Percentiles rank a stretch among this genome's conserved stretches.
phyloP scores from a whole-genome alignment of 2,329 filamentous ascomycete species.

The Sarocladium strictum region DNA sequence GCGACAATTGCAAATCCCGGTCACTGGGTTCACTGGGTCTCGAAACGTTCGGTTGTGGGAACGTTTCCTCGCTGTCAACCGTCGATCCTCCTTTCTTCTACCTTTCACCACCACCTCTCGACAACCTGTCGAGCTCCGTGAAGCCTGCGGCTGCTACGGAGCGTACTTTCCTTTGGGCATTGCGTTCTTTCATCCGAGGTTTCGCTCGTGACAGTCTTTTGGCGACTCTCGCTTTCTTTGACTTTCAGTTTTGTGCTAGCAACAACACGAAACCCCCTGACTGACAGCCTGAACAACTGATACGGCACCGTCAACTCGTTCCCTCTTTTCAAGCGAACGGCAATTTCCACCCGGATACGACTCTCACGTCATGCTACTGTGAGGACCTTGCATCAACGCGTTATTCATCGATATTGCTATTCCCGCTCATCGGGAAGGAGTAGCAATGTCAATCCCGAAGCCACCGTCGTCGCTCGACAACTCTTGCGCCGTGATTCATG shows the following conservation, averaged over 20 bases:
- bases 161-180: background rate
- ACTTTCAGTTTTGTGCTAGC: background rate
- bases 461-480: constrained; percentile 65
- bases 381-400: background rate
- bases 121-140: constrained; percentile 6
- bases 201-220: background rate
- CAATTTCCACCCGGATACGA: too few relatives aligned
- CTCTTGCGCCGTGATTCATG: constrained; percentile 75
- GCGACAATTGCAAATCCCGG: background rate
- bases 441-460: constrained; percentile 62
- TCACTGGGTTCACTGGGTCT: background rate
- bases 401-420: background rate
- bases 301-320: background rate
- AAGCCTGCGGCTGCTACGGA: constrained; percentile 4
- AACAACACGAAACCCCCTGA: background rate
- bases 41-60: constrained; percentile 1
- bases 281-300: background rate
- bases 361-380: constrained; percentile 3
- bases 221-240: background rate
- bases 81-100: constrained; percentile 5
- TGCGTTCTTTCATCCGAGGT: background rate
- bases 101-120: background rate
- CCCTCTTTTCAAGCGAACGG: too few relatives aligned
- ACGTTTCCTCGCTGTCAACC: constrained; percentile 9
- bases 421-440: constrained; percentile 2